Evolutionary conservation across 2,329 filamentous ascomycete genomes (phyloP).

Genomic region (Pezicula rhizophila): DNA sequence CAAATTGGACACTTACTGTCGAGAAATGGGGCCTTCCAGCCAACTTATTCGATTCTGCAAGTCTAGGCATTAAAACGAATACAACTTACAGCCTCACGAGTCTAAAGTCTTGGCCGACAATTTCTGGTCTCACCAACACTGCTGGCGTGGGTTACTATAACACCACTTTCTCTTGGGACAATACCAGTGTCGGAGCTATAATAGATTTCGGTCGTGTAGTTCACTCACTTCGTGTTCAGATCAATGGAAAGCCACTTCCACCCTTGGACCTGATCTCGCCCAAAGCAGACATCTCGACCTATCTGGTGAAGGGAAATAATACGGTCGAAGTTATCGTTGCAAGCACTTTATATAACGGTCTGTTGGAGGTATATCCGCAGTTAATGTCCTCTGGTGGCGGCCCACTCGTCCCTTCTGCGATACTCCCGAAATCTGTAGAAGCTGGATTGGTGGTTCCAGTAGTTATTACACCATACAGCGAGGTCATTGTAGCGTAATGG

Average conservation of each 20-base stretch:
- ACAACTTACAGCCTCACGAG: conserved; percentile 24
- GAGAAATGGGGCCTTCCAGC: conserved; percentile 34
- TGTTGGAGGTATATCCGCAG: too few species aligned
- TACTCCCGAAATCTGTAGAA: too few species aligned
- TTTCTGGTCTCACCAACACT: conserved; percentile 24
- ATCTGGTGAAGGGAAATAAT: too few species aligned
- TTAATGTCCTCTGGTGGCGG: too few species aligned
- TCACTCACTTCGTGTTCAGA: neutral
- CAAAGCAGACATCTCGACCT: conserved; percentile 1
- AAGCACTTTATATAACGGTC: too few species aligned
- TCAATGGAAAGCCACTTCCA: neutral
- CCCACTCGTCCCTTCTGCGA: too few species aligned
- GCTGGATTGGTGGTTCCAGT: too few species aligned
- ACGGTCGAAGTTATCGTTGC: too few species aligned
- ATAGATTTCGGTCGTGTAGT: neutral
- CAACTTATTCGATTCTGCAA: conserved; percentile 23
- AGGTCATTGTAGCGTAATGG: too few species aligned
- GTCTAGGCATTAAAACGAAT: conserved; percentile 21
- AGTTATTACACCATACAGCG: too few species aligned
- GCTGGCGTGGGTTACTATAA: conserved; percentile 30
- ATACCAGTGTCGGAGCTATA: neutral
- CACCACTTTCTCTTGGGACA: conserved; percentile 8
- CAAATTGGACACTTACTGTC: conserved; percentile 30
- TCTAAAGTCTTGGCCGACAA: conserved; percentile 30
- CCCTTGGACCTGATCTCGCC: neutral